Conservation (phyloP, 148 eudicot genomes). For the Salicornia ramosissima region DNA sequence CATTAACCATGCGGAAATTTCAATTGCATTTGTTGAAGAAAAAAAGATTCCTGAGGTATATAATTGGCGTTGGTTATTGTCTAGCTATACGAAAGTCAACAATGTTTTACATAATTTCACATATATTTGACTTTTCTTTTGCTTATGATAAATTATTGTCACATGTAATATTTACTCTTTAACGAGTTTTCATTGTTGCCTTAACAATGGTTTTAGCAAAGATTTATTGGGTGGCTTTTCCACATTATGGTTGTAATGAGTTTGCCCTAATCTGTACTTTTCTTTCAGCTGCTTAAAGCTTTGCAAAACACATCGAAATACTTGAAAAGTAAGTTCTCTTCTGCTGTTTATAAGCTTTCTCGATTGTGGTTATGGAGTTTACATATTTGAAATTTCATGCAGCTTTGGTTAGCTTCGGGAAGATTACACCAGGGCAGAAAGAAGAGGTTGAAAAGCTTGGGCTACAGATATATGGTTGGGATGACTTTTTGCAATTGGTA, state of each 20-base stretch:
- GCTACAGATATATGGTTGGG: conserved; percentile 67
- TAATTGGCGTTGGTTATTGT: neutral
- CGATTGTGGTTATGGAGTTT: neutral
- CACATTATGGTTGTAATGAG: conserved; percentile 1
- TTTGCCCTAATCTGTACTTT: conserved; percentile 11
- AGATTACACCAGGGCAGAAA: conserved; percentile 59
- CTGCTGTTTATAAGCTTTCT: neutral
- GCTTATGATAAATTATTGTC: neutral
- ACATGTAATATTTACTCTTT: neutral
- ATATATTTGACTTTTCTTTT: neutral
- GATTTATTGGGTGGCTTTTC: conserved; percentile 3
- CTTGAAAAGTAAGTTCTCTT: conserved; percentile 66
- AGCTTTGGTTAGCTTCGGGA: conserved; percentile 97
- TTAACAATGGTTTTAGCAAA: neutral
- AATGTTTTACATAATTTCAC: too few species aligned
- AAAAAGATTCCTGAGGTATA: conserved; percentile 89
- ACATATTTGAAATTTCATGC: conserved; percentile 14
- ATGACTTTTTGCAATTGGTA: conserved; percentile 84
- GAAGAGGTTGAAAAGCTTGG: conserved; percentile 69
- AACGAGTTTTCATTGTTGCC: neutral
- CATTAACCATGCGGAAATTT: conserved; percentile 81
- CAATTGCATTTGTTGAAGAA: conserved; percentile 88
- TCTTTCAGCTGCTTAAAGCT: conserved; percentile 77
- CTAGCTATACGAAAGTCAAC: too few species aligned
- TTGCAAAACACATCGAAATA: conserved; percentile 50